Conservation (phyloP, 345 rosid genomes). For the Arabidopsis arenosa region DNA sequence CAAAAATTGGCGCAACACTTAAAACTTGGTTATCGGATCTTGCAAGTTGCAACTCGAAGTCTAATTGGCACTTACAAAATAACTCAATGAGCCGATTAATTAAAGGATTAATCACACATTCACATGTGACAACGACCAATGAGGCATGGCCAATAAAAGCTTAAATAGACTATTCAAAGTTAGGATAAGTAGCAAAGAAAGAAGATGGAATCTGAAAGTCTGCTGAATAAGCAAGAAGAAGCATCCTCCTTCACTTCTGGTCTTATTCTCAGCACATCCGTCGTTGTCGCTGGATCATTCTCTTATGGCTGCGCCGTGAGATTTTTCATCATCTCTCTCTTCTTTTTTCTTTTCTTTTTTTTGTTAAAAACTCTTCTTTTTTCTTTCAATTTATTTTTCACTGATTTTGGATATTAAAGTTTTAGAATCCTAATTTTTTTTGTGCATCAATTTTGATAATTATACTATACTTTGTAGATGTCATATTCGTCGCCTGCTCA, state of each 20-base stretch:
- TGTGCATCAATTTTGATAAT: not conserved
- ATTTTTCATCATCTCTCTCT: not conserved
- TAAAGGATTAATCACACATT: no score
- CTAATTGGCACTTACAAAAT: no score
- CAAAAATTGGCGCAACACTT: no score
- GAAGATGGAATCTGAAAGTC: conserved; percentile 35
- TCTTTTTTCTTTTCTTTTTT: not conserved
- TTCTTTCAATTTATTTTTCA: no score
- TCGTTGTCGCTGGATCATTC: conserved; percentile 61
- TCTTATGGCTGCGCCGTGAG: conserved; percentile 63
- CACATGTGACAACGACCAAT: not conserved
- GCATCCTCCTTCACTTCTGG: conserved; percentile 34
- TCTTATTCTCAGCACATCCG: conserved; percentile 54
- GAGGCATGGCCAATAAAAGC: not conserved
- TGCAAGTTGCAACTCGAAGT: no score
- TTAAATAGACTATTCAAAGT: conserved; percentile 11
- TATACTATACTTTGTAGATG: conserved; percentile 42
- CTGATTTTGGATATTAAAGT: no score
- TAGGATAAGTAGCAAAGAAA: not conserved
- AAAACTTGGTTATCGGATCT: no score
- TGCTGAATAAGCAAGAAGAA: conserved; percentile 24
- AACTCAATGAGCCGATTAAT: no score
- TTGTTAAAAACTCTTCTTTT: conserved; percentile 3
- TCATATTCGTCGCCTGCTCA: conserved; percentile 70
- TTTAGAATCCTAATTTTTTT: not conserved